Conservation (phyloP, 148 eudicot species). For the Arctostaphylos glauca region DNA sequence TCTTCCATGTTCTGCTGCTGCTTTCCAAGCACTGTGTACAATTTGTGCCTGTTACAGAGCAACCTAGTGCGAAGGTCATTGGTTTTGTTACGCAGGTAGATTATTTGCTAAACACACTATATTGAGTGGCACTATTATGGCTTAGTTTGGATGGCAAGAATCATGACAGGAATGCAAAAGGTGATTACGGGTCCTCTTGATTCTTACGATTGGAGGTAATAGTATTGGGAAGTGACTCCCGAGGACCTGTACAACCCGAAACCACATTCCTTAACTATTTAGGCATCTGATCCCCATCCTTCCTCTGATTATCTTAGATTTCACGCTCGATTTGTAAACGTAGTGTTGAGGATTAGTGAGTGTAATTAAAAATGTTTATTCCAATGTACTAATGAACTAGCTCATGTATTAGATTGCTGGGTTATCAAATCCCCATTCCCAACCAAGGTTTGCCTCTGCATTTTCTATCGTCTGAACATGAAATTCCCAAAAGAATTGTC, state of each 20-base stretch:
- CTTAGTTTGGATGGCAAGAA: background rate
- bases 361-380: background rate
- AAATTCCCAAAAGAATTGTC: background rate
- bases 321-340: background rate
- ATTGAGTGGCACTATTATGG: background rate
- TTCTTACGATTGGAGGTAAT: background rate
- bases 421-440: background rate
- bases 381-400: too few species aligned
- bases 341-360: background rate
- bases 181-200: background rate
- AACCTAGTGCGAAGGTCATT: conserved; percentile 22
- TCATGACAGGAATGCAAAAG: background rate
- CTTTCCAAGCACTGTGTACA: conserved; percentile 41
- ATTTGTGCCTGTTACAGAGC: conserved; percentile 38
- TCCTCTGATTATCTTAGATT: background rate
- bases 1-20: conserved; percentile 44
- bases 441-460: background rate
- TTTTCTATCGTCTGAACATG: background rate
- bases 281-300: background rate
- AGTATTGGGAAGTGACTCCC: background rate
- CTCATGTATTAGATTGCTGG: background rate
- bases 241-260: background rate
- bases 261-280: background rate
- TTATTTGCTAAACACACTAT: background rate
- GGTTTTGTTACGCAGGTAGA: conserved; percentile 44